These are phyloP conservation scores for Mycena latifolia DNA, from an alignment of 768 basidiomycete species.

Conservation along the genomic window DNA sequence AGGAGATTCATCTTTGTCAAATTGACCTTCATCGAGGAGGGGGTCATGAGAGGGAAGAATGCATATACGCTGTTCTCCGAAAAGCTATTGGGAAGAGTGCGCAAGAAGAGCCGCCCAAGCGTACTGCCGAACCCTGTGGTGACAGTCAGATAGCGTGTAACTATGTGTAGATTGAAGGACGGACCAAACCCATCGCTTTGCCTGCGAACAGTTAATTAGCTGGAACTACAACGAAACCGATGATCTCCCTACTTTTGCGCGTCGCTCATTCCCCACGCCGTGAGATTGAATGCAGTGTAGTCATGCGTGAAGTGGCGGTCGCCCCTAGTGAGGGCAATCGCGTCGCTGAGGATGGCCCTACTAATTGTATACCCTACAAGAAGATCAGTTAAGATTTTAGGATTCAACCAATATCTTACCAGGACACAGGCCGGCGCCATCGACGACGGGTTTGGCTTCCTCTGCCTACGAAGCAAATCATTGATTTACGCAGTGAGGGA, in stretches of 20 bases:
- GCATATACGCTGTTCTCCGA: slow-evolving; percentile 79
- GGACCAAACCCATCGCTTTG: no score
- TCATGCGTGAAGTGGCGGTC: slow-evolving; percentile 88
- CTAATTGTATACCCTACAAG: slow-evolving; percentile 80
- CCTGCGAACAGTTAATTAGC: no score
- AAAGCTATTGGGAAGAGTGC: slow-evolving; percentile 79
- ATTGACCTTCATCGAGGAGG: slow-evolving; percentile 71
- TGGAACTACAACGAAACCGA: no score
- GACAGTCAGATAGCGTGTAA: background rate
- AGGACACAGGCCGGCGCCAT: slow-evolving; percentile 89
- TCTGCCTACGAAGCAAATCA: slow-evolving; percentile 65
- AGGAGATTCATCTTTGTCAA: slow-evolving; percentile 67
- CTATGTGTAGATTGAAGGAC: slow-evolving; percentile 35
- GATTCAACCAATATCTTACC: slow-evolving; percentile 52
- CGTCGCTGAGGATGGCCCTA: slow-evolving; percentile 88
- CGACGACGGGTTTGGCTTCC: slow-evolving; percentile 77
- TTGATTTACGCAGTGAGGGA: background rate
- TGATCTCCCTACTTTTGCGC: no score
- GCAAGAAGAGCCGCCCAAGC: slow-evolving; percentile 79
- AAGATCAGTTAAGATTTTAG: slow-evolving; percentile 5
- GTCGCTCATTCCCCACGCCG: slow-evolving; percentile 38
- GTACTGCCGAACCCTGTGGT: slow-evolving; percentile 74
- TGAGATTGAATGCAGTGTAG: slow-evolving; percentile 84
- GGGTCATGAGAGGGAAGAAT: slow-evolving; percentile 92
- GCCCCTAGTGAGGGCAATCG: slow-evolving; percentile 88